phyloP scores from a whole-genome alignment of 208 protist genomes.

The Wallacemonas sp. region DNA sequence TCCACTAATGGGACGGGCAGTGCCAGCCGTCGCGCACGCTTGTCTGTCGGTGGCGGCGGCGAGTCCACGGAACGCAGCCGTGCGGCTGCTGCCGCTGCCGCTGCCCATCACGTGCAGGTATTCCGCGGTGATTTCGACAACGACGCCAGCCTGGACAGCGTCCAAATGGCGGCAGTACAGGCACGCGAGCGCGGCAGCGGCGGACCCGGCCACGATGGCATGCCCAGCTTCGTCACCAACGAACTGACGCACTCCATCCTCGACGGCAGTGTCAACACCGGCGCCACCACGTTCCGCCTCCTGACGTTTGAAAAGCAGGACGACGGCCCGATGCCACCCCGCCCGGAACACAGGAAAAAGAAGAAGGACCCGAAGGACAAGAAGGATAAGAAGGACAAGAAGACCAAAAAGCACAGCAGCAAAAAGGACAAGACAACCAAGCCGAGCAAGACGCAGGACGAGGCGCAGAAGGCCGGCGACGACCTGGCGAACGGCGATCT shows the following conservation, averaged over 20 bases:
- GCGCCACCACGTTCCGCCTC: conserved; percentile 15
- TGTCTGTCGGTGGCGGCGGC: neutral
- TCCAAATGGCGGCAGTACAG: conserved; percentile 3
- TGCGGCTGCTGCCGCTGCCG: neutral
- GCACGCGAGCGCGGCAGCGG: conserved; percentile 2
- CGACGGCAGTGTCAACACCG: neutral
- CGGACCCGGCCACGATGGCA: neutral
- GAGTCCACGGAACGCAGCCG: neutral
- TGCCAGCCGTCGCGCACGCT: neutral
- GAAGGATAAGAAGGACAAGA: conserved; percentile 13
- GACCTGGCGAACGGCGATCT: conserved; percentile 11
- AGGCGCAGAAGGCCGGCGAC: neutral
- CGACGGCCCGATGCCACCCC: conserved; percentile 30
- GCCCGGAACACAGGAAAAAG: conserved; percentile 29
- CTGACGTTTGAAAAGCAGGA: conserved; percentile 42
- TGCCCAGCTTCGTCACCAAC: conserved; percentile 13
- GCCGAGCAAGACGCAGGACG: neutral
- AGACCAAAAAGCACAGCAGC: conserved; percentile 1
- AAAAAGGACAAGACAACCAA: neutral
- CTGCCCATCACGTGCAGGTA: conserved; percentile 17
- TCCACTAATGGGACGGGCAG: neutral
- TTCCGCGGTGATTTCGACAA: conserved; percentile 35
- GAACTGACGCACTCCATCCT: conserved; percentile 12
- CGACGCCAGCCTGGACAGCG: conserved; percentile 40
- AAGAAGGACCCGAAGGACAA: conserved; percentile 25